These are phyloP conservation scores for Penicillium bialowiezense DNA, from an alignment of 495 filamentous ascomycete genomes.

Conservation along the genomic window DNA sequence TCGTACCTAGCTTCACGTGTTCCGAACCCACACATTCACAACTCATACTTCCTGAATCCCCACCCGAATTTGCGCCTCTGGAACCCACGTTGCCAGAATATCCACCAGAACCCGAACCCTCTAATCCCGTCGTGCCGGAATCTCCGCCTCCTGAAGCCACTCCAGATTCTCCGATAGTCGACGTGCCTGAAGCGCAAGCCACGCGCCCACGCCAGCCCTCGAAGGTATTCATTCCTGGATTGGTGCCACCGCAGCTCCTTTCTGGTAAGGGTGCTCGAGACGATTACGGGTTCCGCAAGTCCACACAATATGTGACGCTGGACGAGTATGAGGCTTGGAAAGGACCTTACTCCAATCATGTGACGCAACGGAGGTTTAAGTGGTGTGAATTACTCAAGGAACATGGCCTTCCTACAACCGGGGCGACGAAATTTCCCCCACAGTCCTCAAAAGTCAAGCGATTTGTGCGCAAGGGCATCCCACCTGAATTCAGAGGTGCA, in stretches of 20 bases:
- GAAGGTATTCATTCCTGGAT: slow-evolving; percentile 43
- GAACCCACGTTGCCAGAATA: neutral
- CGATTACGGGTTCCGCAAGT: slow-evolving; percentile 88
- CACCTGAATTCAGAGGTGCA: slow-evolving; percentile 84
- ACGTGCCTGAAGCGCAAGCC: slow-evolving; percentile 4
- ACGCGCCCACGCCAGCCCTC: slow-evolving; percentile 29
- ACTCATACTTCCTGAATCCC: slow-evolving; percentile 8
- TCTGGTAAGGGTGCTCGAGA: slow-evolving; percentile 54
- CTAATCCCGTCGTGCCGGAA: neutral
- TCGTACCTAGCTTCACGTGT: slow-evolving; percentile 1
- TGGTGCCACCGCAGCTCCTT: slow-evolving; percentile 35
- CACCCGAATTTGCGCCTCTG: neutral
- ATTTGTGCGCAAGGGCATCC: slow-evolving; percentile 92
- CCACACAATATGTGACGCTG: slow-evolving; percentile 71
- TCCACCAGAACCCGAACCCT: slow-evolving; percentile 7
- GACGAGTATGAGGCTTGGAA: slow-evolving; percentile 85
- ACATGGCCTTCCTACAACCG: slow-evolving; percentile 65
- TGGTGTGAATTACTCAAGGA: slow-evolving; percentile 78
- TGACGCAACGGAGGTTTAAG: slow-evolving; percentile 70
- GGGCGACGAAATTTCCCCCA: slow-evolving; percentile 74
- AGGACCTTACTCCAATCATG: slow-evolving; percentile 61
- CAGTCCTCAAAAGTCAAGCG: slow-evolving; percentile 79
- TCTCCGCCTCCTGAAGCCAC: slow-evolving; percentile 2
- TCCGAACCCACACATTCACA: slow-evolving; percentile 2
- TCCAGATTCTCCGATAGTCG: neutral